These are phyloP conservation scores for Cutaneotrichosporon sp. DNA, from an alignment of 1,284 basidiomycete species.

Conservation along the genomic window DNA sequence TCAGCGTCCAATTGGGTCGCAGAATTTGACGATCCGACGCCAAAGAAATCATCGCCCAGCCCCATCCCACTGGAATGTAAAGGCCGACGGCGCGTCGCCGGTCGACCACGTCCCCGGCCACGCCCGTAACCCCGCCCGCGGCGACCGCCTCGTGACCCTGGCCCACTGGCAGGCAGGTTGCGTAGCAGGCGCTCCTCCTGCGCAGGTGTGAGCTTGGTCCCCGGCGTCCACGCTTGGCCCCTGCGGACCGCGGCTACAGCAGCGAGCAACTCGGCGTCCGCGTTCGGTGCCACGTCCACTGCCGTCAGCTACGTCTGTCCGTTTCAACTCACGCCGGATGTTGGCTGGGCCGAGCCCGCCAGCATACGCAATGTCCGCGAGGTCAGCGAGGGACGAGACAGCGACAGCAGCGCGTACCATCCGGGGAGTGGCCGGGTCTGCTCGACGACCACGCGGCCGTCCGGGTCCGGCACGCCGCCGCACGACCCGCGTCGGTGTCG, in stretches of 20 bases:
- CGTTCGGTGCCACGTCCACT: conserved; percentile 24
- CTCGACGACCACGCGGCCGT: conserved; percentile 6
- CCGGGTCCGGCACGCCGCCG: not conserved
- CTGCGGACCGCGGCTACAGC: conserved; percentile 20
- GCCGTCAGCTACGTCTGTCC: conserved; percentile 4
- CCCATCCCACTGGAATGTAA: conserved; percentile 6
- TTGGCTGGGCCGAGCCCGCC: conserved; percentile 20
- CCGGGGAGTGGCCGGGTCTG: not conserved
- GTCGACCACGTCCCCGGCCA: not conserved
- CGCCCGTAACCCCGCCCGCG: not conserved
- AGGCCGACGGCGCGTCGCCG: not conserved
- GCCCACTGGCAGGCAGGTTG: conserved; percentile 21
- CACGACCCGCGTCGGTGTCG: not conserved
- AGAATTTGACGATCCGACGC: not conserved
- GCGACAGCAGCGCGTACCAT: conserved; percentile 13
- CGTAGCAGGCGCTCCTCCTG: conserved; percentile 27
- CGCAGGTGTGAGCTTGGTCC: conserved; percentile 13
- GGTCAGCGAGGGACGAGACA: conserved; percentile 19
- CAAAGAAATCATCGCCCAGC: conserved; percentile 8
- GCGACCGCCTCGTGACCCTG: conserved; percentile 21
- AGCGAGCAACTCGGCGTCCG: conserved; percentile 20
- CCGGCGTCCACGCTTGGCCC: conserved; percentile 16
- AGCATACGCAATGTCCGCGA: conserved; percentile 23
- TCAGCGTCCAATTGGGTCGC: not conserved
- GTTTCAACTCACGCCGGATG: conserved; percentile 17